phyloP scores from a whole-genome alignment of 176 grass and related monocot species.

The Coix lacrymajobi region DNA sequence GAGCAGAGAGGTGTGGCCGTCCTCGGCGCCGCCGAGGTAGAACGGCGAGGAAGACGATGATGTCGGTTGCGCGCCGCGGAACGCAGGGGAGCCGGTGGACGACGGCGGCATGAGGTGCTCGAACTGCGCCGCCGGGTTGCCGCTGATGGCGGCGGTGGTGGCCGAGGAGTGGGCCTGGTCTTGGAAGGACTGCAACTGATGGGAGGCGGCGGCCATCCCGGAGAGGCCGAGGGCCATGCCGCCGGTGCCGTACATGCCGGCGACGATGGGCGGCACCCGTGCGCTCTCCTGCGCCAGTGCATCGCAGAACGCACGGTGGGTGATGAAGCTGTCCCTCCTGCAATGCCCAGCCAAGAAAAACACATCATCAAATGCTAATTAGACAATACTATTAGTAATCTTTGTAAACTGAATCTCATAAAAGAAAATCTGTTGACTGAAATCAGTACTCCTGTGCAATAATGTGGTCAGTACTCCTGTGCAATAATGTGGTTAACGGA shows the following conservation, averaged over 20 bases:
- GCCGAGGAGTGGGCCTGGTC: conserved; percentile 24
- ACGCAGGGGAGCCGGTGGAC: not conserved
- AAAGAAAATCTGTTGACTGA: not conserved
- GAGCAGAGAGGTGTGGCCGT: conserved; percentile 35
- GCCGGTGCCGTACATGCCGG: conserved; percentile 37
- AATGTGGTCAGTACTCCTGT: not conserved
- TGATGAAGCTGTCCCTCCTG: conserved; percentile 97
- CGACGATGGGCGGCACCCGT: conserved; percentile 35
- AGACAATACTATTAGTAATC: no score
- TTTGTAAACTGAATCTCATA: not conserved
- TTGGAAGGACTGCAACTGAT: conserved; percentile 31
- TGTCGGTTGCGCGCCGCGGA: conserved; percentile 18
- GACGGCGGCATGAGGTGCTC: conserved; percentile 35
- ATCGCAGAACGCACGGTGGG: conserved; percentile 84
- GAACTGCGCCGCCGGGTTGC: conserved; percentile 37
- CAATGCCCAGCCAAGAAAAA: not conserved
- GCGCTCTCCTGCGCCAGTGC: conserved; percentile 82
- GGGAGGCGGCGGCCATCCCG: conserved; percentile 17
- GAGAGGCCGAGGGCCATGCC: conserved; percentile 50
- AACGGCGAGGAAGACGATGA: conserved; percentile 33
- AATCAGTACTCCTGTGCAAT: not conserved
- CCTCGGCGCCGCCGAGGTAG: conserved; percentile 43
- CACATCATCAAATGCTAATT: not conserved
- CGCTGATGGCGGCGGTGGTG: conserved; percentile 18
- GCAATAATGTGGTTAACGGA: not conserved